These are phyloP conservation scores for Brachypodium distachyon DNA, from an alignment of 202 grass and related monocot genomes.

Conservation along the genomic window DNA sequence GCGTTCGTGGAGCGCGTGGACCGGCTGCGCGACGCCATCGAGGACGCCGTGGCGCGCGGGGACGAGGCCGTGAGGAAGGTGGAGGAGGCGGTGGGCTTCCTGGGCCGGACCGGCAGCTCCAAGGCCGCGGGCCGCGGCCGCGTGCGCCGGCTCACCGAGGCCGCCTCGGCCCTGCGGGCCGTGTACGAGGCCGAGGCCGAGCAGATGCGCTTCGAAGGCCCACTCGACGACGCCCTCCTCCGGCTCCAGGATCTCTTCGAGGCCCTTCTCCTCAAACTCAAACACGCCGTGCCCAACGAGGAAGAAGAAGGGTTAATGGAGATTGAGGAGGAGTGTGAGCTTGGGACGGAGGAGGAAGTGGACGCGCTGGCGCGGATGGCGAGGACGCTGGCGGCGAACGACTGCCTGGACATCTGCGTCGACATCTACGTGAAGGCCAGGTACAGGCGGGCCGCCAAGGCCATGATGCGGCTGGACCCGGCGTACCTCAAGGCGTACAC, in stretches of 20 bases:
- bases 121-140: constrained; percentile 38
- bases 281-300: constrained; percentile 20
- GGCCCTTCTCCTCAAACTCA: constrained; percentile 38
- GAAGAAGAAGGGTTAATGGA: neutral
- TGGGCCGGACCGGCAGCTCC: constrained; percentile 33
- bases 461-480: constrained; percentile 60
- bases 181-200: constrained; percentile 52
- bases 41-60: constrained; percentile 20
- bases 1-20: constrained; percentile 41
- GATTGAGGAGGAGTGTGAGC: constrained; percentile 5
- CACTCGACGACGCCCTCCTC: constrained; percentile 51
- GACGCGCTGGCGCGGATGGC: constrained; percentile 38
- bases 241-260: constrained; percentile 50
- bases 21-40: constrained; percentile 38
- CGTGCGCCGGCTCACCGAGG: constrained; percentile 35
- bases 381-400: constrained; percentile 47
- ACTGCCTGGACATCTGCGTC: constrained; percentile 65
- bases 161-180: constrained; percentile 30
- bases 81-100: constrained; percentile 57
- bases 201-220: constrained; percentile 58
- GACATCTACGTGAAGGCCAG: constrained; percentile 62
- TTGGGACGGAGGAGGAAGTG: constrained; percentile 40
- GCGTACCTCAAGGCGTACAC: constrained; percentile 56
- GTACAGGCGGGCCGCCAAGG: constrained; percentile 61
- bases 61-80: constrained; percentile 41